Conservation (phyloP, 2,329 filamentous ascomycete species). For the Fusarium sp. region DNA sequence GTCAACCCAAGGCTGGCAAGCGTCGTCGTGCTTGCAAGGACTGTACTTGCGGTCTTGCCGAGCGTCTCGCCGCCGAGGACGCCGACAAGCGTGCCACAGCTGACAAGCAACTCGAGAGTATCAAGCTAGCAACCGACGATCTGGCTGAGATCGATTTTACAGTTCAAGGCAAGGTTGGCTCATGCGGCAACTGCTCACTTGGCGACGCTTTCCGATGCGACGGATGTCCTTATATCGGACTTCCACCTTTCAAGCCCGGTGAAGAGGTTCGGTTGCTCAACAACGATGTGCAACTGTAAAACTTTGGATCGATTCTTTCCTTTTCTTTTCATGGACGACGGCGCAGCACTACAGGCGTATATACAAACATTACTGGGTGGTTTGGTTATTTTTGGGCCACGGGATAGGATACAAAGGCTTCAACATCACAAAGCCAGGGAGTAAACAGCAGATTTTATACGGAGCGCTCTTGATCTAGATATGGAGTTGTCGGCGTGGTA, state of each 20-base stretch:
- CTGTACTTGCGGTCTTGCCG: constrained; percentile 92
- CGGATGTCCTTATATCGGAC: constrained; percentile 82
- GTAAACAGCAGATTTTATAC: constrained; percentile 34
- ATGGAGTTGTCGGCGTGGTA: constrained; percentile 42
- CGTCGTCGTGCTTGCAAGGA: constrained; percentile 96
- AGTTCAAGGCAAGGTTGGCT: constrained; percentile 95
- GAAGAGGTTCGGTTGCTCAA: constrained; percentile 92
- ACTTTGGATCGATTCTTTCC: background rate
- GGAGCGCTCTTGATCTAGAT: constrained; percentile 42
- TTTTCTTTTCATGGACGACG: constrained; percentile 29
- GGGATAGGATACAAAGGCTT: constrained; percentile 35
- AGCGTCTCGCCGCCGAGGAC: constrained; percentile 89
- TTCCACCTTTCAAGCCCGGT: constrained; percentile 96
- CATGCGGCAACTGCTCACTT: constrained; percentile 92
- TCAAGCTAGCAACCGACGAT: constrained; percentile 81
- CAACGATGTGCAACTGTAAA: constrained; percentile 82
- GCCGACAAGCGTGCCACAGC: constrained; percentile 75
- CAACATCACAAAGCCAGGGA: constrained; percentile 26
- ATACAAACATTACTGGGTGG: constrained; percentile 35
- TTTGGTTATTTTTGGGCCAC: constrained; percentile 31
- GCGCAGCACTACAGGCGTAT: constrained; percentile 43
- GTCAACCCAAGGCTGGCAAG: constrained; percentile 87
- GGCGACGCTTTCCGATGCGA: constrained; percentile 88
- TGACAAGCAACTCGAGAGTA: constrained; percentile 70
- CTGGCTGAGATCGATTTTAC: constrained; percentile 92